phyloP scores from a whole-genome alignment of 2,329 filamentous ascomycete genomes.

The Diaporthe caulivora region DNA sequence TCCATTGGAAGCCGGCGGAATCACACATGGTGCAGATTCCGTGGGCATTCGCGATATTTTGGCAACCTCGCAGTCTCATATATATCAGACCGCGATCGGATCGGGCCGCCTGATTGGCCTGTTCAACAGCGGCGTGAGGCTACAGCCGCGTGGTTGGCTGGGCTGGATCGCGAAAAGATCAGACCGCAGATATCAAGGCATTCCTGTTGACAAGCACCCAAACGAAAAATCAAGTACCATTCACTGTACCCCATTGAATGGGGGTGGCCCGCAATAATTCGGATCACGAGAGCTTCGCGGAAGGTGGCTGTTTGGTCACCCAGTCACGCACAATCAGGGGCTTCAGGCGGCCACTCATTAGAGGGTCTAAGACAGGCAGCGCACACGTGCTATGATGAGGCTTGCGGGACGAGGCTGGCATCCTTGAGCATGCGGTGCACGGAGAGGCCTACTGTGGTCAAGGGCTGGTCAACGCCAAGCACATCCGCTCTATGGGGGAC shows the following conservation, averaged over 20 bases:
- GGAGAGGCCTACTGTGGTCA: not conserved
- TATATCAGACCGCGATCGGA: not conserved
- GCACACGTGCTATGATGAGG: not conserved
- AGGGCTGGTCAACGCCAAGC: rapidly evolving
- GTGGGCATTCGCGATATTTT: too few relatives aligned
- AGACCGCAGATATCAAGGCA: not conserved
- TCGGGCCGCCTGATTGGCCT: not conserved
- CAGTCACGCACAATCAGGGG: not conserved
- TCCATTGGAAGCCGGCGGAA: not conserved
- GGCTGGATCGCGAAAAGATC: not conserved
- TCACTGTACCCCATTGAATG: not conserved
- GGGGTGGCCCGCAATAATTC: too few relatives aligned
- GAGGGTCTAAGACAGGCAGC: too few relatives aligned
- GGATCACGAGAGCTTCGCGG: not conserved
- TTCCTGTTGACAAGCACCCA: too few relatives aligned
- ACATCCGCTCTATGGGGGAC: not conserved
- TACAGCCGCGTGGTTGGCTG: too few relatives aligned
- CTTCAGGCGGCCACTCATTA: not conserved
- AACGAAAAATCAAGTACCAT: too few relatives aligned
- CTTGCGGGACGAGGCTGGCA: not conserved
- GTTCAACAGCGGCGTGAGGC: too few relatives aligned
- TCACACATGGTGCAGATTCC: too few relatives aligned
- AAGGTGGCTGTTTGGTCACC: not conserved
- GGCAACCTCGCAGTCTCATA: rapidly evolving
- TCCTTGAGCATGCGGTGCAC: rapidly evolving